Evolutionary conservation across 495 filamentous ascomycete species (phyloP).

Genomic region (Physcia stellaris): DNA sequence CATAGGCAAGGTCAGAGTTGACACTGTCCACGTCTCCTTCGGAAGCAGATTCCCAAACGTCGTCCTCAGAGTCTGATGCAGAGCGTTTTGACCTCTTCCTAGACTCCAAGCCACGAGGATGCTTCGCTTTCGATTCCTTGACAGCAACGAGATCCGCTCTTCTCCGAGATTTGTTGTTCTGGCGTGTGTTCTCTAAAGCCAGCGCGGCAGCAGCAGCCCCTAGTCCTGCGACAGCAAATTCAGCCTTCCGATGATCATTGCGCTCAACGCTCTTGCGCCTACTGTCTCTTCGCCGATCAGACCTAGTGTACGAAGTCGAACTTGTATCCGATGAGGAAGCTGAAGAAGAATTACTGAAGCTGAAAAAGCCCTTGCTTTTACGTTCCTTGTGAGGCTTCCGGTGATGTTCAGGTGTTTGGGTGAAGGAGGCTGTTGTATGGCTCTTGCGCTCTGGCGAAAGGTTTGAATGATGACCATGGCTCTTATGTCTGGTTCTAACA

Average conservation of each 20-base stretch:
- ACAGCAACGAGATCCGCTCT: conserved; percentile 20
- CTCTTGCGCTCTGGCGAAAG: no score
- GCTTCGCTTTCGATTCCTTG: conserved; percentile 20
- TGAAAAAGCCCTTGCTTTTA: conserved; percentile 40
- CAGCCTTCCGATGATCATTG: conserved; percentile 32
- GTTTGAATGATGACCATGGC: conserved; percentile 10
- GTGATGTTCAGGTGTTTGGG: conserved; percentile 14
- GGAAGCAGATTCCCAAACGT: conserved; percentile 51
- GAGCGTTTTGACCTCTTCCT: conserved; percentile 15
- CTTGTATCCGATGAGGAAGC: conserved; percentile 29
- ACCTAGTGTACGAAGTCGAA: conserved; percentile 36
- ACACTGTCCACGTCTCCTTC: conserved; percentile 34
- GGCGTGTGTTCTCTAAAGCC: conserved; percentile 30
- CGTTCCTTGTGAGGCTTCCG: conserved; percentile 28
- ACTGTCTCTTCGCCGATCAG: conserved; percentile 20
- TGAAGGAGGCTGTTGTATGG: no score
- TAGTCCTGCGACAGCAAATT: conserved; percentile 41
- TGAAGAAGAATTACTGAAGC: conserved; percentile 46
- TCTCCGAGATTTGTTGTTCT: conserved; percentile 11
- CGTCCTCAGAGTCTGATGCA: conserved; percentile 27
- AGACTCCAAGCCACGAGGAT: conserved; percentile 1
- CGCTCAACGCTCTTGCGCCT: conserved; percentile 21
- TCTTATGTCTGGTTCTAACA: conserved; percentile 8
- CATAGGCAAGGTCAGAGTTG: conserved; percentile 44
- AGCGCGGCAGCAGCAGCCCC: conserved; percentile 44